Conservation (phyloP, 2,329 filamentous ascomycete species). For the Fusarium oxysporum region DNA sequence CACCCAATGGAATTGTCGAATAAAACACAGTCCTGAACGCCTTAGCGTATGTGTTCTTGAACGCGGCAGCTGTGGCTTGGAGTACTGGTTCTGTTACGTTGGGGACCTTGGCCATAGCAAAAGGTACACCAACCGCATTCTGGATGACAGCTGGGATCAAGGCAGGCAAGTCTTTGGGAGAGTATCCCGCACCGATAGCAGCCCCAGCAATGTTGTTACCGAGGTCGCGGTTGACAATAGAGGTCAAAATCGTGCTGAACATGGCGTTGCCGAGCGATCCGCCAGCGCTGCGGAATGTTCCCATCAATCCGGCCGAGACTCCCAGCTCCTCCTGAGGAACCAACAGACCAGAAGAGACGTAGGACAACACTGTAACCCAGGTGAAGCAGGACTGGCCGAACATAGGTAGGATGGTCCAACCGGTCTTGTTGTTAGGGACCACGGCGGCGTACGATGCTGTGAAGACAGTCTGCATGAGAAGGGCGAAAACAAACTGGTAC, state of each 20-base stretch:
- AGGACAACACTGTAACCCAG: constrained; percentile 10
- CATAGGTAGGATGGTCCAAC: constrained; percentile 6
- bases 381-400: constrained; percentile 13
- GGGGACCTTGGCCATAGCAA: constrained; percentile 16
- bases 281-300: constrained; percentile 16
- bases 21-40: constrained; percentile 12
- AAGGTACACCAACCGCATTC: constrained; percentile 10
- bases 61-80: background rate
- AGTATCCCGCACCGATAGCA: constrained; percentile 1
- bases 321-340: constrained; percentile 13
- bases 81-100: constrained; percentile 10
- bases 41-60: constrained; percentile 12
- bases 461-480: constrained; percentile 5
- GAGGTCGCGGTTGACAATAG: constrained; percentile 2
- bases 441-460: constrained; percentile 7
- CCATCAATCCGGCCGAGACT: constrained; percentile 9
- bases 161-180: background rate
- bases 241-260: constrained; percentile 18
- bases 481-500: constrained; percentile 13
- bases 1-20: constrained; percentile 1
- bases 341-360: constrained; percentile 9
- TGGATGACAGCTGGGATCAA: constrained; percentile 9
- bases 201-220: constrained; percentile 9
- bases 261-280: constrained; percentile 18
- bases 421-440: constrained; percentile 5